Conservation (phyloP, 306 rosid genomes). For the Prunus kanzakura region DNA sequence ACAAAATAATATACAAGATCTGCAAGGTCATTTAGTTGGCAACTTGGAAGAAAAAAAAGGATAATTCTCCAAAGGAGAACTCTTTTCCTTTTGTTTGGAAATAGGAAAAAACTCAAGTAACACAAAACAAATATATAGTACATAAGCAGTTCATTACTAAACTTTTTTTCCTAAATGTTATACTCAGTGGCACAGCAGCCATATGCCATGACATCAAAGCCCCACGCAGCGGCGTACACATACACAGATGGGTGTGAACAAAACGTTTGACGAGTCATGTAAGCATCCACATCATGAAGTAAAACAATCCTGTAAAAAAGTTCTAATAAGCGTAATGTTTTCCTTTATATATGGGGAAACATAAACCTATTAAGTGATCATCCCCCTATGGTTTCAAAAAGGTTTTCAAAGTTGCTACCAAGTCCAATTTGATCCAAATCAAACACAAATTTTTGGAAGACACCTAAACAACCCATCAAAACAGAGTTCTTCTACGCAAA, state of each 20-base stretch:
- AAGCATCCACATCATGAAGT: background rate
- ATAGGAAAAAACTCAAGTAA: slow-evolving; percentile 1
- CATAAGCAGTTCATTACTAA: background rate
- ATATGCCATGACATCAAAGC: background rate
- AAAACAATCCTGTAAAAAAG: background rate
- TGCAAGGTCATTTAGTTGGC: background rate
- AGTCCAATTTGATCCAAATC: background rate
- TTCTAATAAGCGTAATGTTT: background rate
- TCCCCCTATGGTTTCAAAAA: background rate
- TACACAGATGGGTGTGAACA: background rate
- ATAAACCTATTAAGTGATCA: background rate
- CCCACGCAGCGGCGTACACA: background rate
- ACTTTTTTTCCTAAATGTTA: background rate
- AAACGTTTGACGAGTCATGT: background rate
- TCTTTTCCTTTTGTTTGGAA: background rate
- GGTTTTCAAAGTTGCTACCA: background rate
- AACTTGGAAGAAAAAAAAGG: background rate
- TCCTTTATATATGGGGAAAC: background rate
- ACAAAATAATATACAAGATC: background rate
- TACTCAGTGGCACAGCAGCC: background rate
- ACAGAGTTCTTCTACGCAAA: background rate
- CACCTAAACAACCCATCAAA: background rate
- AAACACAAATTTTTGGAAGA: slow-evolving; percentile 2
- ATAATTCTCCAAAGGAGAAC: background rate
- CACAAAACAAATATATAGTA: background rate